Conservation (phyloP, 2,329 filamentous ascomycete species). For the Capronia americana region DNA sequence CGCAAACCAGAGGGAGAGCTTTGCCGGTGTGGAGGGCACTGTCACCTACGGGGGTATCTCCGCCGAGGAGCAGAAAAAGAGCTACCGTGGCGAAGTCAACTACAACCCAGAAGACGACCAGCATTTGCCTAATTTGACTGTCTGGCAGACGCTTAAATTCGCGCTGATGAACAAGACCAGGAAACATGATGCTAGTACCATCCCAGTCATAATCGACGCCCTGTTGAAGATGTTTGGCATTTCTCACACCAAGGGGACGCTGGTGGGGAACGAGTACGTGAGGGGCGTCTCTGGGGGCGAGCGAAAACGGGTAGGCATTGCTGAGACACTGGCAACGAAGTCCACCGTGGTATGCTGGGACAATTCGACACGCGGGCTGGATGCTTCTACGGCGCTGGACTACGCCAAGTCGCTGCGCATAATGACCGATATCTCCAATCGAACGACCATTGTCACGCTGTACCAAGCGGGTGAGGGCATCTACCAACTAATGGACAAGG, state of each 20-base stretch:
- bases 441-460: slow-evolving; percentile 72
- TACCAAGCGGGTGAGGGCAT: slow-evolving; percentile 75
- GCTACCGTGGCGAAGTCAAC: slow-evolving; percentile 76
- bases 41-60: slow-evolving; percentile 75
- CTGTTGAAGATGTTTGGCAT: slow-evolving; percentile 81
- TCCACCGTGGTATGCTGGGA: slow-evolving; percentile 79
- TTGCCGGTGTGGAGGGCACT: slow-evolving; percentile 70
- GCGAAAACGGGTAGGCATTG: slow-evolving; percentile 79
- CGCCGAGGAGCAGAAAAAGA: slow-evolving; percentile 69
- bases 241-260: slow-evolving; percentile 73
- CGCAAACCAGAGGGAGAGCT: slow-evolving; percentile 71
- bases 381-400: slow-evolving; percentile 78
- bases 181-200: slow-evolving; percentile 67
- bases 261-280: slow-evolving; percentile 75
- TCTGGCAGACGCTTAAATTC: slow-evolving; percentile 79
- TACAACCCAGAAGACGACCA: slow-evolving; percentile 80
- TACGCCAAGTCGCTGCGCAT: slow-evolving; percentile 73
- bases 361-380: slow-evolving; percentile 79
- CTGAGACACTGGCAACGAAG: slow-evolving; percentile 76
- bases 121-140: slow-evolving; percentile 75
- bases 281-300: slow-evolving; percentile 81
- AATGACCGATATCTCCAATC: slow-evolving; percentile 77
- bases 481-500: slow-evolving; percentile 79
- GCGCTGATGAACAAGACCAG: slow-evolving; percentile 77
- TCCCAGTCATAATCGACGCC: slow-evolving; percentile 72